Evolutionary conservation across 768 basidiomycete species (phyloP), one percentile per base, ranked within the genome.

Genomic region (Amanita pallidorosea): DNA sequence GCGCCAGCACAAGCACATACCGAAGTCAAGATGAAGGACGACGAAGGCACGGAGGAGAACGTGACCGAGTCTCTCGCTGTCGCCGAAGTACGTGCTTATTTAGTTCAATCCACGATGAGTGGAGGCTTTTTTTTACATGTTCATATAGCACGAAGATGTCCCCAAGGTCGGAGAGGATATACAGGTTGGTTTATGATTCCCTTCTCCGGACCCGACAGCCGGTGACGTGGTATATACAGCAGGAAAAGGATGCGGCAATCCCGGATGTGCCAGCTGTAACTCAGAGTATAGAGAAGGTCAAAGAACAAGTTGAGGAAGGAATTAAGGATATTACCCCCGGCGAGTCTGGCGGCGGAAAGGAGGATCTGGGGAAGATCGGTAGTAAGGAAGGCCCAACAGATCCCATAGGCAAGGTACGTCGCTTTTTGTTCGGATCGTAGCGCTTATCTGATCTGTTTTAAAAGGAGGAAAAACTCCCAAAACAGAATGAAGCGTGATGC

Each of bases 1-100:
- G 38, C 47, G 6, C 17, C 23, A 40, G 13, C 22, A 13, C 17
- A 25, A 15, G 18, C 17, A 6, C 40, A 23, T n/a, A 37, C 36
- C 27, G 43, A 36, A 22, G 54, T 54, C 17, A 52, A 27, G n/a
- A 53, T 57, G 51, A 57, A 52, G 37, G 56, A 57, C 43, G 56
- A 57, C 36, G 56, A 57, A 45, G 56, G 49, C 13, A 55, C 51
- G 4, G 51, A 55, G 22, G 45, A 52, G 6, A 46, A 55, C n/a
- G 41, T 55, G 20, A 47, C 56, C 18, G 47, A 33, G 15, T 31
- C 48, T 31, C 51, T 57, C 8, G 45, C 47, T 25, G 36, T 52
- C 25, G 49, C 56, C 15, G 49, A 52, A 40, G 56, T 57, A 47
- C 22, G 41, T 48, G 40, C 42, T 11, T 18, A 5, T 9, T 27